phyloP scores from a whole-genome alignment of 306 rosid species.

The Corylus americana region DNA sequence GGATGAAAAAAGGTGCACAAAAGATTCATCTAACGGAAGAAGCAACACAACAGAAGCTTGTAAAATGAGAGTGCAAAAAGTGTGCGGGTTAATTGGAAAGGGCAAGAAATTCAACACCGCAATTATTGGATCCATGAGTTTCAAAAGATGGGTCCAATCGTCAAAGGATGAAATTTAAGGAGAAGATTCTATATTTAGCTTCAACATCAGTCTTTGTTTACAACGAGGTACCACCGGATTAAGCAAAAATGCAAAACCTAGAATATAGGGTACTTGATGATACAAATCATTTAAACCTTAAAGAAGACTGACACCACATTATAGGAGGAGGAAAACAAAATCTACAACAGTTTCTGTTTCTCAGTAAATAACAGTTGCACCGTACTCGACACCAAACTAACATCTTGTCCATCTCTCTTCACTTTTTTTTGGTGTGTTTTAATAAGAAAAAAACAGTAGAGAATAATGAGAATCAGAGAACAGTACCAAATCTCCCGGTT shows the following conservation, averaged over 20 bases:
- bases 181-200: not conserved
- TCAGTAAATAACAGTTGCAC: conserved; percentile 16
- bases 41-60: too few relatives aligned
- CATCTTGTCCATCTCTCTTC: not conserved
- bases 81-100: too few relatives aligned
- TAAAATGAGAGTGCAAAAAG: too few relatives aligned
- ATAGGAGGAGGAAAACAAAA: not conserved
- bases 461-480: not conserved
- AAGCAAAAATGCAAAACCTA: not conserved
- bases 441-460: not conserved
- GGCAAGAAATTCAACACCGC: too few relatives aligned
- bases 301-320: not conserved
- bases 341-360: conserved; percentile 11
- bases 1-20: too few relatives aligned
- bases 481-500: not conserved
- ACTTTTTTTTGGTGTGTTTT: not conserved
- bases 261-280: not conserved
- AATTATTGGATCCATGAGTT: too few relatives aligned
- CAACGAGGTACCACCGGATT: not conserved
- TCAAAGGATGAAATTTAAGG: too few relatives aligned
- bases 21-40: too few relatives aligned
- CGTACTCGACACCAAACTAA: conserved; percentile 14
- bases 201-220: not conserved
- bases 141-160: too few relatives aligned
- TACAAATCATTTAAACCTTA: not conserved